A percentile compares a stretch with the other conserved stretches of the same genome.
Conservation (phyloP, 1,284 basidiomycete species). For the Puccinia horiana region DNA sequence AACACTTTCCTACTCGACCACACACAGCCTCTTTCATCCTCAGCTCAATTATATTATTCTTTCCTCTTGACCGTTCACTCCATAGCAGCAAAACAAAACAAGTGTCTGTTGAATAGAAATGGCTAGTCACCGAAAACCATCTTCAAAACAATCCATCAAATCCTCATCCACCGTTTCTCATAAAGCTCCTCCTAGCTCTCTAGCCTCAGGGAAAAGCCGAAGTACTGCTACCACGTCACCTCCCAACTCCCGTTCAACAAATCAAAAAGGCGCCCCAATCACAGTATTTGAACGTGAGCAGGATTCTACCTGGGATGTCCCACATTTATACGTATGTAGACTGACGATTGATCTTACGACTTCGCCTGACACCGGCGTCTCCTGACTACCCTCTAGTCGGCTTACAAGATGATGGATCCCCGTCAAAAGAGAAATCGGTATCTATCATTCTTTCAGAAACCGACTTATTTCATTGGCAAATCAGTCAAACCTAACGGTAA, state of each 20-base stretch:
- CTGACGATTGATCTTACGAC: background rate
- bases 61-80: background rate
- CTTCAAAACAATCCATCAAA: constrained; percentile 17
- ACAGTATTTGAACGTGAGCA: constrained; percentile 24
- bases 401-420: constrained; percentile 79
- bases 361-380: background rate
- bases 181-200: constrained; percentile 3
- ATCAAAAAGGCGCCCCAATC: background rate
- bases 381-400: background rate
- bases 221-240: constrained; percentile 1
- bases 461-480: background rate
- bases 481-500: background rate
- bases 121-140: background rate
- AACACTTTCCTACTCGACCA: background rate
- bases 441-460: constrained; percentile 56
- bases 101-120: too few relatives aligned
- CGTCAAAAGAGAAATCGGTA: constrained; percentile 77
- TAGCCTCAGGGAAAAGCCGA: background rate
- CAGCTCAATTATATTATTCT: background rate
- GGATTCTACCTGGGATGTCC: background rate
- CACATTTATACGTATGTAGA: background rate
- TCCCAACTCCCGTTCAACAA: background rate
- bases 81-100: background rate
- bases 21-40: background rate
- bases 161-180: constrained; percentile 6